Conservation (phyloP, 1,284 basidiomycete genomes). For the Bjerkandera adusta region DNA sequence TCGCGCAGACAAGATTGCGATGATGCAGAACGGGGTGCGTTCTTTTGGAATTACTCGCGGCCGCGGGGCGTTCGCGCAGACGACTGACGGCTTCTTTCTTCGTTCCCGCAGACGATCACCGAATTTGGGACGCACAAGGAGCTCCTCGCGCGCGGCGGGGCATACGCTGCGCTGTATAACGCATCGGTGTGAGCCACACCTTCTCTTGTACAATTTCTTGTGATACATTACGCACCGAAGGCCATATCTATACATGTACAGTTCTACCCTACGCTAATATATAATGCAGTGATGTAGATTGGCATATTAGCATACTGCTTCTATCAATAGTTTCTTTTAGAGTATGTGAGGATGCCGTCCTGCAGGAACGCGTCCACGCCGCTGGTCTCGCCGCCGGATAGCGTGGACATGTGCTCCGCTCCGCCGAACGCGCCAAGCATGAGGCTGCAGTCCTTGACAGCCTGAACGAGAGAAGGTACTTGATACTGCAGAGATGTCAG, state of each 20-base stretch:
- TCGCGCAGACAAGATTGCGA: conserved; percentile 79
- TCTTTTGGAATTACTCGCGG: too few species aligned
- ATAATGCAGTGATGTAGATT: too few species aligned
- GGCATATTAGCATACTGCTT: too few species aligned
- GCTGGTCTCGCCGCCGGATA: conserved; percentile 44
- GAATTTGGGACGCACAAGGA: conserved; percentile 82
- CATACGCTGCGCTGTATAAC: conserved; percentile 69
- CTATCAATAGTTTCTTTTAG: conserved; percentile 33
- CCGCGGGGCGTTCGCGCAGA: too few species aligned
- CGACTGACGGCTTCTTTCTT: too few species aligned
- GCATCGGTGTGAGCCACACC: conserved; percentile 50
- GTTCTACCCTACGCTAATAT: too few species aligned
- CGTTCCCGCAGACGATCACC: conserved; percentile 62
- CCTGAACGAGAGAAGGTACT: conserved; percentile 84
- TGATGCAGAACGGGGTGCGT: conserved; percentile 80
- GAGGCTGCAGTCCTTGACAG: conserved; percentile 86
- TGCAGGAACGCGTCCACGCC: conserved; percentile 66
- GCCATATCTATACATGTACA: too few species aligned
- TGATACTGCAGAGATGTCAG: conserved; percentile 41
- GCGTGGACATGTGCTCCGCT: conserved; percentile 40
- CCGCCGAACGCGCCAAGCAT: conserved; percentile 80
- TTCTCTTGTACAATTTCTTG: conserved; percentile 4
- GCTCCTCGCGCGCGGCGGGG: conserved; percentile 56
- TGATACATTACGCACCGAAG: conserved; percentile 13
- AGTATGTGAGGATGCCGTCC: conserved; percentile 61